These are phyloP conservation scores for Gamarada debralockiae DNA, from an alignment of 495 filamentous ascomycete genomes.

Conservation along the genomic window DNA sequence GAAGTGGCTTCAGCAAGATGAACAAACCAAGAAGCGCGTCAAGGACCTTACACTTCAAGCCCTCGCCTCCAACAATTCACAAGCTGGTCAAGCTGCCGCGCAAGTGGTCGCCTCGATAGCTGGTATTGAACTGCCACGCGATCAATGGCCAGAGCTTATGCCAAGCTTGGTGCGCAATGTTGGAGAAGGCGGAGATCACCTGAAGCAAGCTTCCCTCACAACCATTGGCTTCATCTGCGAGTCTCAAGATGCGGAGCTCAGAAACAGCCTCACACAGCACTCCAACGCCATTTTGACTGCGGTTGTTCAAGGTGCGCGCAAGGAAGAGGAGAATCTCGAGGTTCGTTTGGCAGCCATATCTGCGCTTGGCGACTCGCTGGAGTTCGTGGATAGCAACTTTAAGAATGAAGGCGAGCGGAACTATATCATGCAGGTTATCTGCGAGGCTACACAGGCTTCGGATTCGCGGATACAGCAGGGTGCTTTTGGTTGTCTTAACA, in stretches of 20 bases:
- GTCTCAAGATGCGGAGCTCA: slow-evolving; percentile 81
- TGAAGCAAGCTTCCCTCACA: slow-evolving; percentile 91
- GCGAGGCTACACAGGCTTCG: slow-evolving; percentile 91
- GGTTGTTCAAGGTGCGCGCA: slow-evolving; percentile 93
- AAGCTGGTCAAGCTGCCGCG: slow-evolving; percentile 84
- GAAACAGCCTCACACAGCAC: slow-evolving; percentile 74
- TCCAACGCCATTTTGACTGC: slow-evolving; percentile 98
- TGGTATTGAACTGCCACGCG: slow-evolving; percentile 85
- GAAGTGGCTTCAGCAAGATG: slow-evolving; percentile 81
- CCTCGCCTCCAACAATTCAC: slow-evolving; percentile 66
- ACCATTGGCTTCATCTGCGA: slow-evolving; percentile 98
- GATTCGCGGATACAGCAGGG: slow-evolving; percentile 90
- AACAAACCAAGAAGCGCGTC: slow-evolving; percentile 74
- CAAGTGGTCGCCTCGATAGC: slow-evolving; percentile 95
- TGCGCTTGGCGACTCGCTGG: slow-evolving; percentile 92
- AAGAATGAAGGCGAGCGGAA: slow-evolving; percentile 98
- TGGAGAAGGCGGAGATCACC: slow-evolving; percentile 72
- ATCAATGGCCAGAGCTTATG: slow-evolving; percentile 97
- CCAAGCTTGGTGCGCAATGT: slow-evolving; percentile 83
- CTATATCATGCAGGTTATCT: slow-evolving; percentile 99
- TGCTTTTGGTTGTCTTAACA: slow-evolving; percentile 93
- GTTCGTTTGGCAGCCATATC: slow-evolving; percentile 89
- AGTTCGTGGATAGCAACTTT: slow-evolving; percentile 97
- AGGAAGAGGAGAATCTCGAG: slow-evolving; percentile 87
- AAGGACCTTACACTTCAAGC: slow-evolving; percentile 87